Evolutionary conservation across 208 protist genomes (phyloP).

Genomic region (Willaertia magna): DNA sequence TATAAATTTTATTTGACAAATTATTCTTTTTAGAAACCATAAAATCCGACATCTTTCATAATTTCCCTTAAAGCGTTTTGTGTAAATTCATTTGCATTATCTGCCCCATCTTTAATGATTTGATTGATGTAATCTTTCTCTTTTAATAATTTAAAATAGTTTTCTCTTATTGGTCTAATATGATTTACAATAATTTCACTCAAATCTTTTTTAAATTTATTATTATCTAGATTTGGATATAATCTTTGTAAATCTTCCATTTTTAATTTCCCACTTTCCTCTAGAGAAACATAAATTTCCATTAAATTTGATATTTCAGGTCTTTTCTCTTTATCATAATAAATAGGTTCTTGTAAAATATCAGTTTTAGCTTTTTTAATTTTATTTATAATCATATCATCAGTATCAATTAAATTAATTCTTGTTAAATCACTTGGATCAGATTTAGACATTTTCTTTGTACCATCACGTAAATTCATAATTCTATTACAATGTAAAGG

Average conservation of each 20-base stretch:
- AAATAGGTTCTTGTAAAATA: constrained; percentile 10
- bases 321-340: constrained; percentile 9
- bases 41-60: neutral
- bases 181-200: neutral
- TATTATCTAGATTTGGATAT: neutral
- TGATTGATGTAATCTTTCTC: neutral
- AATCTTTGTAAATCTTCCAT: neutral
- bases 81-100: neutral
- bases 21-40: too few species aligned
- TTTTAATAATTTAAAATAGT: neutral
- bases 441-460: constrained; percentile 44
- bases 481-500: constrained; percentile 21
- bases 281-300: constrained; percentile 15
- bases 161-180: neutral
- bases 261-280: too few species aligned
- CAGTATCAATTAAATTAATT: constrained; percentile 35
- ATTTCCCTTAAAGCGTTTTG: neutral
- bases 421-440: constrained; percentile 21
- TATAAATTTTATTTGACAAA: too few species aligned
- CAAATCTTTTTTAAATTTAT: neutral
- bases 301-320: constrained; percentile 26
- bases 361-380: constrained; percentile 30
- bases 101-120: neutral
- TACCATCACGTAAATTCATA: constrained; percentile 35
- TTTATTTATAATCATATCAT: constrained; percentile 24